phyloP scores from a whole-genome alignment of 192 early-diverging fungal genomes.

The Rhizophagus prolifer region DNA sequence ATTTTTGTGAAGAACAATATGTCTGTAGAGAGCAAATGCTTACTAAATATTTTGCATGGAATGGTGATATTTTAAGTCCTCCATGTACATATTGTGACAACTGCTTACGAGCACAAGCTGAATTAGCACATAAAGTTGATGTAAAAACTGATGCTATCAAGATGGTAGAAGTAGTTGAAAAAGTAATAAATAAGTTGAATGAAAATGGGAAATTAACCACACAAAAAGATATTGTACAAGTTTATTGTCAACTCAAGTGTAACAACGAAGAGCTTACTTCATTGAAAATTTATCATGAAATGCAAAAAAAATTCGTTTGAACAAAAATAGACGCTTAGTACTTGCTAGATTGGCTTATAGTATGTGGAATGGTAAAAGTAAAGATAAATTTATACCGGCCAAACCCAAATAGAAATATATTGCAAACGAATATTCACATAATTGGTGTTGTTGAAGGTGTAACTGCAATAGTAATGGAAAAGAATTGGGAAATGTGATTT shows the following conservation, averaged over 20 bases:
- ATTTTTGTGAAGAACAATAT: slow-evolving; percentile 13
- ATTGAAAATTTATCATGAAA: neutral
- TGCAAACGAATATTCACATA: slow-evolving; percentile 9
- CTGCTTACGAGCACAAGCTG: neutral
- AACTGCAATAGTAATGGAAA: neutral
- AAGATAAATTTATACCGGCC: neutral
- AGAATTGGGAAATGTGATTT: too few relatives aligned
- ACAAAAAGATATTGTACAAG: slow-evolving; percentile 7
- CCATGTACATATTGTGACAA: neutral
- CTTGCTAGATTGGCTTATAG: slow-evolving; percentile 9
- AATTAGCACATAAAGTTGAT: neutral
- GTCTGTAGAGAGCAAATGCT: slow-evolving; percentile 1
- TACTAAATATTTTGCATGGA: neutral
- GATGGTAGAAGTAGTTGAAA: neutral
- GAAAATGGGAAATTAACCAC: neutral
- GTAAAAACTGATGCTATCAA: neutral
- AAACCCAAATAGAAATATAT: slow-evolving; percentile 3
- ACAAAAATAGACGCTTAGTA: neutral
- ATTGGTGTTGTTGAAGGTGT: neutral
- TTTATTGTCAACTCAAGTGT: neutral
- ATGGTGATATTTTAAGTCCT: slow-evolving; percentile 9
- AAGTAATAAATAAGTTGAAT: slow-evolving; percentile 2
- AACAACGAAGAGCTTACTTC: neutral
- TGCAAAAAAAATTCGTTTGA: neutral
- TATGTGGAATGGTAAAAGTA: neutral